phyloP scores from a whole-genome alignment of 371 early-diverging fungal species.

The Syncephalis plumigaleata region DNA sequence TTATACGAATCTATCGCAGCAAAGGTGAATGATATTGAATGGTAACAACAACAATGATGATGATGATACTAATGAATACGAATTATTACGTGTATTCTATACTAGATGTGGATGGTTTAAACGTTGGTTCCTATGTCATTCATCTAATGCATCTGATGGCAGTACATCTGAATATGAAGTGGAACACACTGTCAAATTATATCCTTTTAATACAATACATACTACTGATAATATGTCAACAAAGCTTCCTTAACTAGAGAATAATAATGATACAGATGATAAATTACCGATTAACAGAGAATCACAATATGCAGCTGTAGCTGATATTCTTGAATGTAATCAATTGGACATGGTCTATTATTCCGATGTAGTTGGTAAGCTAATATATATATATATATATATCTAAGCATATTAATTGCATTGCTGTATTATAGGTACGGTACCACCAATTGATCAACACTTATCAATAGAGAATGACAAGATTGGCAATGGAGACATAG shows the following conservation, averaged over 20 bases:
- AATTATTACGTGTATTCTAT: conserved; percentile 4
- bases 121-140: neutral
- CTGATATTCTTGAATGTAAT: conserved; percentile 41
- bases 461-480: conserved; percentile 15
- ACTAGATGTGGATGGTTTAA: neutral
- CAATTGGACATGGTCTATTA: conserved; percentile 41
- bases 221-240: conserved; percentile 11
- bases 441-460: conserved; percentile 16
- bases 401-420: neutral
- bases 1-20: neutral
- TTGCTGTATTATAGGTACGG: conserved; percentile 20
- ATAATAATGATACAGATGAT: too few species aligned
- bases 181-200: conserved; percentile 17
- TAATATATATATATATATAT: neutral
- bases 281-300: conserved; percentile 7
- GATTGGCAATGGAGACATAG: conserved; percentile 36
- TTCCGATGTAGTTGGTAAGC: conserved; percentile 51
- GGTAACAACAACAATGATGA: neutral
- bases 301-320: conserved; percentile 57
- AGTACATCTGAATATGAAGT: conserved; percentile 15
- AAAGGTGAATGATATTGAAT: neutral
- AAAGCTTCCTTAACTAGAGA: too few species aligned
- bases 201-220: conserved; percentile 10
- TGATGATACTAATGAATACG: neutral
- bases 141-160: neutral